Base-by-base conservation (phyloP, 306 rosid species). In the Rosa rugosa region DNA sequence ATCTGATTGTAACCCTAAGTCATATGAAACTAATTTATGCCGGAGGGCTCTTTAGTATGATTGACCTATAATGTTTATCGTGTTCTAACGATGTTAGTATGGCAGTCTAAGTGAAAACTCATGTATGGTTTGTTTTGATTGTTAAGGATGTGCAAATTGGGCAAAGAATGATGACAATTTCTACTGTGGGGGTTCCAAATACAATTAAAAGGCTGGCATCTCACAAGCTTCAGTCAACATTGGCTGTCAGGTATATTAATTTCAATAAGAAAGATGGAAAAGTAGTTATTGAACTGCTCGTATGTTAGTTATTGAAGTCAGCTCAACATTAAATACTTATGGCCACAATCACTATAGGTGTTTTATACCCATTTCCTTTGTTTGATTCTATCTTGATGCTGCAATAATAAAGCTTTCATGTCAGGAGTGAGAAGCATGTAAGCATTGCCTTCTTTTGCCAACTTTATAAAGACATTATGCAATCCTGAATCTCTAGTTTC, bases 151-250 rank as follows among this genome's bases (percentile, higher is more conserved):
- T 92, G 75, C 89, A 87, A 93, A 95, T 95, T 85, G 99, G 99
- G 77, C 98, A 95, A 88, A 87, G 99, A 85, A 91, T 95, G 99
- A 95, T 95, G 72, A 95, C 99, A 77, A 91, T 95, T 69, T 92
- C 98, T 74, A 95, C 99, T 4, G 99, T 95, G 76, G 99, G 99
- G 7, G 99, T 92, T 85, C 99, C 99, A 64, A 95, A 95, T 86
- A 92, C 99, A 50, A 89, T 95, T 69, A 90, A 82, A 85, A 92
- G 64, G 91, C 83, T 95, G 82, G 99, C 99, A 79, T 83, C 99
- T 77, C 94, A 91, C 88, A 95, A 92, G 81, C 98, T 95, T 86
- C 99, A 95, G 78, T 95, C 99, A 54, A 92, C 99, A 49, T 82
- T 95, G 90, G 99, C 99, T 17, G 94, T 95, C 89, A 95, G 99